These are phyloP conservation scores for Fusarium piperis DNA, from an alignment of 2,329 filamentous ascomycete species.

Conservation along the genomic window DNA sequence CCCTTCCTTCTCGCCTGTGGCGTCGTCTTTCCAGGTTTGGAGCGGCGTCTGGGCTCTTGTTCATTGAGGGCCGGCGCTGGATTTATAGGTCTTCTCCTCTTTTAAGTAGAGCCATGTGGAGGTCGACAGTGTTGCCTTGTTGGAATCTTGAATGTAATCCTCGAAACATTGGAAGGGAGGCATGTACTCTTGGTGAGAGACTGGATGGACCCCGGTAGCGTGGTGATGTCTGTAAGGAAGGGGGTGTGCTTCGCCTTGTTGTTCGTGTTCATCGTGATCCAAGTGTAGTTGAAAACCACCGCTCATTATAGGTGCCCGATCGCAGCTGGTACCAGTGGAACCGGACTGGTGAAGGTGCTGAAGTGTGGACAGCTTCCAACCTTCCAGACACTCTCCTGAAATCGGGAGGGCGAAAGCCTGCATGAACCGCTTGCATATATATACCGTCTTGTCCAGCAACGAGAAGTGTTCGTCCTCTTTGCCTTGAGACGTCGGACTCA, in stretches of 20 bases:
- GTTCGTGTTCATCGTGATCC: neutral
- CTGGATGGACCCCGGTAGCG: neutral
- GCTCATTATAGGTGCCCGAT: neutral
- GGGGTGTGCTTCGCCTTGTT: neutral
- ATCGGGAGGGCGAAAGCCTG: no score
- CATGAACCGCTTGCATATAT: no score
- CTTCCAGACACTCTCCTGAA: no score
- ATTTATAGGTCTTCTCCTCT: neutral
- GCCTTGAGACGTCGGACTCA: no score
- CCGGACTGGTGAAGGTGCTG: no score
- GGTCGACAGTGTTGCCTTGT: neutral
- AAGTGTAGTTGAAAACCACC: neutral
- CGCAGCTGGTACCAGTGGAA: neutral
- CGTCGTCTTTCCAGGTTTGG: neutral
- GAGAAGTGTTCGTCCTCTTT: no score
- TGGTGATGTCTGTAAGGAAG: neutral
- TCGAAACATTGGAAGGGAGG: neutral
- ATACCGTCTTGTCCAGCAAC: no score
- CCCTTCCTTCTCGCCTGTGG: neutral
- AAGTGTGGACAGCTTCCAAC: no score
- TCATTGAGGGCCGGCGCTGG: neutral
- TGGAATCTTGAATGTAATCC: accelerated
- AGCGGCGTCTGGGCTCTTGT: neutral
- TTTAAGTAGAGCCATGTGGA: neutral
- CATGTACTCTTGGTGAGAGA: neutral